Base-by-base conservation (phyloP, 139 green algal species). In the Chlamydomonas incerta region DNA sequence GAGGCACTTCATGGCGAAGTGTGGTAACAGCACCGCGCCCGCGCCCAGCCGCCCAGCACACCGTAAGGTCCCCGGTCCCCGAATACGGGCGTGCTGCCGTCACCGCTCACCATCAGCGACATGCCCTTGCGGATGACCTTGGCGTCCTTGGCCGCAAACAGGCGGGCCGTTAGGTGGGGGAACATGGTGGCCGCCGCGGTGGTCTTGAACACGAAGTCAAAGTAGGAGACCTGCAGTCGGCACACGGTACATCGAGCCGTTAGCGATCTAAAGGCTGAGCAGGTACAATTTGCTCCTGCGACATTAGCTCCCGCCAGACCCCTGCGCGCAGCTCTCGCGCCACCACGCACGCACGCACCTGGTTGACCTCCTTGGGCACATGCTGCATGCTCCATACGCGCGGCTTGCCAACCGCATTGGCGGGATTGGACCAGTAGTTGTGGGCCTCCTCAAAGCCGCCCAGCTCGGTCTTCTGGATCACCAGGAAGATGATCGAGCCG, bases 111-210 rank as follows among this genome's bases (percentile, higher is more conserved):
- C 89, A 92, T 92, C 31, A 37, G 24, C 23, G 82, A 69, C 89
- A 92, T 85, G 77, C 89, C 89, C 0, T 52, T 47, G 18, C 62
- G 72, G 62, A 92, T 89, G 58, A 92, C 89, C 0, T 24, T 21
- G 4, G 66, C 28, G 46, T 60, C 58, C 3, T n/a, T 35, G 8
- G 86, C 80, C 1, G 82, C 77, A 83, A 92, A 92, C 33, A 92
- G 77, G 28, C 89, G 86, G 26, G 81, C 60, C 26, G 70, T 88
- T 34, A 92, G 72, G 66, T 92, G 89, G 1, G 89, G 89, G 58
- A 92, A 92, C 89, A 92, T 92, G 82, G 89, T 92, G 60, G 89
- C 88, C 0, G 83, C 83, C 11, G 85, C 67, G 3, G 88, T 87
- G 26, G 88, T 91, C 82, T 87, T 87, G 73, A 81, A 74, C 15